phyloP scores from a whole-genome alignment of 2,329 filamentous ascomycete species.

The Beauveria sp. region DNA sequence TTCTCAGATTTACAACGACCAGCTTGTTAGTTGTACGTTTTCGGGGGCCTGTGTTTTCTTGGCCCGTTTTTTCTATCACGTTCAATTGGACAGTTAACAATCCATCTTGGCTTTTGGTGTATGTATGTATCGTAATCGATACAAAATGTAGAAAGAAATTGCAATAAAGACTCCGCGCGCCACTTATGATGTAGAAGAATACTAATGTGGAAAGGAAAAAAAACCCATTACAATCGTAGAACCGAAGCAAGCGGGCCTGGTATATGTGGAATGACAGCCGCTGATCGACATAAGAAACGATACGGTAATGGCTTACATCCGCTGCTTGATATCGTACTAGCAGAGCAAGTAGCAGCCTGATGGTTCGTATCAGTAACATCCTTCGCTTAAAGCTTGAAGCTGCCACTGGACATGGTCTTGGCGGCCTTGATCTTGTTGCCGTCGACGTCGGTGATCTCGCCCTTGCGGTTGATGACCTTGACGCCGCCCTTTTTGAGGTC shows the following conservation, averaged over 20 bases:
- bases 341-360: not conserved
- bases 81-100: not conserved
- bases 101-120: not conserved
- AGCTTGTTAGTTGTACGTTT: not conserved
- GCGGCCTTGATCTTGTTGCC: slow-evolving; percentile 62
- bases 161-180: not conserved
- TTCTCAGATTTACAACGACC: not conserved
- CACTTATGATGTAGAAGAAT: not conserved
- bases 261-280: not conserved
- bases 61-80: not conserved
- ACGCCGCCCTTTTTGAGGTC: slow-evolving; percentile 79
- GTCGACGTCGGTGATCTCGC: slow-evolving; percentile 74
- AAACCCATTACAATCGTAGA: not conserved
- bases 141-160: not conserved
- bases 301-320: not conserved
- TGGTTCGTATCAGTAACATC: not conserved
- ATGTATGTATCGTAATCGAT: not conserved
- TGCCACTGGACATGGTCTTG: slow-evolving; percentile 45
- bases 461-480: slow-evolving; percentile 85
- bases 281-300: not conserved
- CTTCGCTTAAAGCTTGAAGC: slow-evolving; percentile 48
- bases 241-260: not conserved
- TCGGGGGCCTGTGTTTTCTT: not conserved
- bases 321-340: not conserved
- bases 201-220: not conserved